Conservation (phyloP, 2,329 filamentous ascomycete species). For the Podosphaera xanthii region DNA sequence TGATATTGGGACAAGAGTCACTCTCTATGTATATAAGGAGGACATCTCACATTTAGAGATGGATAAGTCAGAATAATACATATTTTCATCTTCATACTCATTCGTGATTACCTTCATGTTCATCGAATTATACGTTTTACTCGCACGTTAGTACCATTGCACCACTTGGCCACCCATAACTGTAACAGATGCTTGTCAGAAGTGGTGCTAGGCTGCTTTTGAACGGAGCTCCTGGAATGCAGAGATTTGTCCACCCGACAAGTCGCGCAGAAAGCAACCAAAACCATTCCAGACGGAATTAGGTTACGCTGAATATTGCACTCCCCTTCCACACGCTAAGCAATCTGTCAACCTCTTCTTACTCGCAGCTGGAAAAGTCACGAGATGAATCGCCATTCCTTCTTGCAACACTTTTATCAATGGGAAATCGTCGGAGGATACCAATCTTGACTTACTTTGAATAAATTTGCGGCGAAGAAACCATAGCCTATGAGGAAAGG, state of each 20-base stretch:
- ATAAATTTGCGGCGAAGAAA: not conserved
- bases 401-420: not conserved
- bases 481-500: not conserved
- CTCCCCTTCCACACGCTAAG: not conserved
- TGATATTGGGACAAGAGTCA: too few species aligned
- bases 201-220: not conserved
- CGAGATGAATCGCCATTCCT: not conserved
- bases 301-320: not conserved
- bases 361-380: not conserved
- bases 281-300: not conserved
- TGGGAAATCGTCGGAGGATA: slow-evolving; percentile 1
- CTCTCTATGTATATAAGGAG: too few species aligned
- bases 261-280: not conserved
- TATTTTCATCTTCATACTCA: too few species aligned
- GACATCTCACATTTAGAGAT: too few species aligned
- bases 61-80: too few species aligned
- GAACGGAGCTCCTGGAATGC: not conserved
- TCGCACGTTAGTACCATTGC: too few species aligned
- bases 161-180: too few species aligned
- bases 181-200: too few species aligned
- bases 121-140: too few species aligned
- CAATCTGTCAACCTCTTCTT: not conserved
- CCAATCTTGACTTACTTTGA: not conserved
- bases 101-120: too few species aligned
- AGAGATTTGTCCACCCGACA: not conserved